Conservation (phyloP, 2,329 filamentous ascomycete genomes). For the Colletotrichum godetiae region DNA sequence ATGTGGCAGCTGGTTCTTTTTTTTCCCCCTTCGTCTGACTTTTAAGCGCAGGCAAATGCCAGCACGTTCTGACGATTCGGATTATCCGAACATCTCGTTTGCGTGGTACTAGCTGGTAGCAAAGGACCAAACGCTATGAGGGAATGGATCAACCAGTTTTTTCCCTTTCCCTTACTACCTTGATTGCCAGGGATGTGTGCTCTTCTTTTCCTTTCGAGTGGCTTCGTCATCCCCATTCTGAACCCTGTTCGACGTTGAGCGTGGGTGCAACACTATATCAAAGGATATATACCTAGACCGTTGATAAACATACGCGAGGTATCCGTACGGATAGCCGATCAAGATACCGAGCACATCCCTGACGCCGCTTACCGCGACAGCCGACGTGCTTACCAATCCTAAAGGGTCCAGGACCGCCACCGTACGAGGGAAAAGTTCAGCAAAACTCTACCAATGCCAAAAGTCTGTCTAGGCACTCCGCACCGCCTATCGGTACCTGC, state of each 20-base stretch:
- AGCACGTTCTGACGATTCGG: neutral
- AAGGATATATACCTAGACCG: neutral
- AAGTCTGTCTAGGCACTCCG: neutral
- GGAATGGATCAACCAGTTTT: neutral
- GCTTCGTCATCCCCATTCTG: neutral
- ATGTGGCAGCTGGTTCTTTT: neutral
- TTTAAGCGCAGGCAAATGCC: neutral
- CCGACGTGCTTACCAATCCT: slow-evolving; percentile 18
- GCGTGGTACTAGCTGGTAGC: neutral
- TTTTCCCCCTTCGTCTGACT: neutral
- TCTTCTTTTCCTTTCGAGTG: neutral
- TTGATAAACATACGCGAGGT: neutral
- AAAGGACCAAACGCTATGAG: neutral
- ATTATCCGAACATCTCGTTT: neutral
- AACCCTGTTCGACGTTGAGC: neutral
- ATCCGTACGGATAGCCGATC: slow-evolving; percentile 11
- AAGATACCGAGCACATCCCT: neutral
- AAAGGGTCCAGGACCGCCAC: neutral
- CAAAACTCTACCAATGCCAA: neutral
- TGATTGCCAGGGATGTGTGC: neutral
- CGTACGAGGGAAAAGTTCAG: slow-evolving; percentile 1
- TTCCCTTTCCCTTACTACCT: neutral
- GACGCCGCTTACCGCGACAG: slow-evolving; percentile 8
- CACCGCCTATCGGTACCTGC: no score
- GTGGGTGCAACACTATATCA: neutral